Base-by-base conservation (phyloP, 2,329 filamentous ascomycete species). In the Coniochaeta hoffmannii region DNA sequence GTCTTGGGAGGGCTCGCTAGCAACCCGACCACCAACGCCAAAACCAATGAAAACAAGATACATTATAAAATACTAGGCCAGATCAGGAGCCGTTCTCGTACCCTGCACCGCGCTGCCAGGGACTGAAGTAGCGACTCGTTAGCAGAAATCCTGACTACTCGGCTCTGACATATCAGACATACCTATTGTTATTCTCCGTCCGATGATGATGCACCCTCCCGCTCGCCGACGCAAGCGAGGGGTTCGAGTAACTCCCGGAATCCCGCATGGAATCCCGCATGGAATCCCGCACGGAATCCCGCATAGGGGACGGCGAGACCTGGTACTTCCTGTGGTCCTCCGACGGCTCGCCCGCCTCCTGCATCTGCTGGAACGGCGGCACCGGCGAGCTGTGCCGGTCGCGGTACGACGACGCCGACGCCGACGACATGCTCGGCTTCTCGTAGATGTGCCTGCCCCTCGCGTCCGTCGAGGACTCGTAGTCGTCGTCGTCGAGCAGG, bases 51-150 rank as follows among this genome's bases (percentile, higher is more conserved):
- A 3, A 2, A 38, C 19, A 38, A 38, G 17, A 41, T 41, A 41
- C 34, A 35, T 8, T 15, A 35, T 9, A 41, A 11, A 22, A 41
- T 9, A 41, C 32, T 28, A 19, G 11, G 22, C 15, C 3, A 1
- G n/a, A 24, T 51, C n/a, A 51, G 17, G n/a, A 3, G 8, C 49
- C 49, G n/a, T 51, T 34, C n/a, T 51, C 49, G 19, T 51, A 51
- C 19, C 49, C 49, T 11, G 49, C 49, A 31, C 49, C 49, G n/a
- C 49, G 49, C 24, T 51, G 49, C 49, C 49, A 51, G 12, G 49
- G 28, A 22, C 49, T 51, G 14, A 1, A 12, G 22, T n/a, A 50
- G 12, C 14, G 5, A 12, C 24, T 32, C 12, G 41, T 46, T 28
- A 46, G 41, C 22, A 51, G 19, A 7, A 9, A 22, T 32, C 15